A percentile compares a stretch with the other conserved stretches of the same genome.
These are phyloP conservation scores for Arabidopsis hybrid DNA, from an alignment of 441 rosid species.

Conservation along the genomic window DNA sequence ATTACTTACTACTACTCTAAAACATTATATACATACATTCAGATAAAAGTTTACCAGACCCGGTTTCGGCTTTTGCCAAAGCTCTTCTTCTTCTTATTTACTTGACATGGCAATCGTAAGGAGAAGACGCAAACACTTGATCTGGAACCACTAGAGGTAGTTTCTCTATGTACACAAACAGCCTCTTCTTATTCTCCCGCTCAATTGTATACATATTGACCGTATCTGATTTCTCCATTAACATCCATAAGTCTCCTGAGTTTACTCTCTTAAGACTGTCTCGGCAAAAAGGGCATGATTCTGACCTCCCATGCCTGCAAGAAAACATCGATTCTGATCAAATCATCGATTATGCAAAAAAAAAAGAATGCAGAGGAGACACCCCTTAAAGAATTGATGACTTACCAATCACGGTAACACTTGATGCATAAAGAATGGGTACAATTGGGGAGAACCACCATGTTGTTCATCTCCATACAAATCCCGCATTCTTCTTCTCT, in stretches of 20 bases:
- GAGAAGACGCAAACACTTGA: constrained; percentile 47
- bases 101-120: constrained; percentile 60
- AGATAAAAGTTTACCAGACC: constrained; percentile 41
- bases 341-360: background rate
- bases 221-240: constrained; percentile 57
- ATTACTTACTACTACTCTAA: constrained; percentile 38
- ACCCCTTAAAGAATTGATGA: background rate
- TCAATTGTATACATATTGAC: constrained; percentile 55
- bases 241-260: constrained; percentile 87
- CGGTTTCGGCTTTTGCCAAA: constrained; percentile 24
- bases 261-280: constrained; percentile 78
- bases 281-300: constrained; percentile 91
- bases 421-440: constrained; percentile 78
- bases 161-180: constrained; percentile 73
- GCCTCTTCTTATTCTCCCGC: constrained; percentile 66
- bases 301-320: constrained; percentile 75
- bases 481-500: constrained; percentile 93
- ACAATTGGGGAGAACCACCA: constrained; percentile 84
- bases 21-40: constrained; percentile 40
- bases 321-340: background rate
- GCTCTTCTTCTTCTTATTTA: constrained; percentile 43
- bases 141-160: constrained; percentile 79
- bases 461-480: constrained; percentile 79
- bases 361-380: background rate
- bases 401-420: constrained; percentile 83